phyloP scores from a whole-genome alignment of 306 rosid species.

The Malus sieversii region DNA sequence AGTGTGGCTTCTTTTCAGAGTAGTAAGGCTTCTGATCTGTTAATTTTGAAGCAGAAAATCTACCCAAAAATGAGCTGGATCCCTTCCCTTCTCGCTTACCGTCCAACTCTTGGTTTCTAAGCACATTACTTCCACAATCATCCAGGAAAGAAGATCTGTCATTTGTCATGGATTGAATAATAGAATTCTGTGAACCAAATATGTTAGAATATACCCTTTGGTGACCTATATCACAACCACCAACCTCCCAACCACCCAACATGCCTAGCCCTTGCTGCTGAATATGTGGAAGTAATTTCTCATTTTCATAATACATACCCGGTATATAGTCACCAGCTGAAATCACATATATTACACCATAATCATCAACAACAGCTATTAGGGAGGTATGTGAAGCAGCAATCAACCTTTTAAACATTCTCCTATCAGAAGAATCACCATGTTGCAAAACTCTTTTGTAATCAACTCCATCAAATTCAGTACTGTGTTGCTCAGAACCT shows the following conservation, averaged over 20 bases:
- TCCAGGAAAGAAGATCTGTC: constrained; percentile 26
- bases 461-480: constrained; percentile 27
- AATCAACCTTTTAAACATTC: constrained; percentile 66
- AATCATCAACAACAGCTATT: constrained; percentile 71
- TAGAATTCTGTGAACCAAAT: constrained; percentile 16
- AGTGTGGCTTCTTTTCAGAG: constrained; percentile 38
- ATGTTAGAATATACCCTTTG: constrained; percentile 40
- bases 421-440: constrained; percentile 24
- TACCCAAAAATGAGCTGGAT: constrained; percentile 35
- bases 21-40: constrained; percentile 29
- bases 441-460: constrained; percentile 24
- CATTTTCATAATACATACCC: constrained; percentile 28
- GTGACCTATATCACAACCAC: constrained; percentile 61
- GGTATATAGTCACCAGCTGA: constrained; percentile 34
- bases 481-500: constrained; percentile 19
- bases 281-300: constrained; percentile 52
- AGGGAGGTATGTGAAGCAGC: constrained; percentile 64
- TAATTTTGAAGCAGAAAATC: constrained; percentile 43
- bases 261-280: constrained; percentile 50
- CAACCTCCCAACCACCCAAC: constrained; percentile 76
- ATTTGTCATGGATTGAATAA: constrained; percentile 20
- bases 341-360: constrained; percentile 67
- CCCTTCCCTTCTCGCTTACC: constrained; percentile 31
- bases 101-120: constrained; percentile 24
- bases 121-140: constrained; percentile 21